Percentiles rank a stretch among this genome's conserved stretches.
Evolutionary conservation across 2,329 filamentous ascomycete genomes (phyloP).

Genomic region (Aspergillus ibericus): DNA sequence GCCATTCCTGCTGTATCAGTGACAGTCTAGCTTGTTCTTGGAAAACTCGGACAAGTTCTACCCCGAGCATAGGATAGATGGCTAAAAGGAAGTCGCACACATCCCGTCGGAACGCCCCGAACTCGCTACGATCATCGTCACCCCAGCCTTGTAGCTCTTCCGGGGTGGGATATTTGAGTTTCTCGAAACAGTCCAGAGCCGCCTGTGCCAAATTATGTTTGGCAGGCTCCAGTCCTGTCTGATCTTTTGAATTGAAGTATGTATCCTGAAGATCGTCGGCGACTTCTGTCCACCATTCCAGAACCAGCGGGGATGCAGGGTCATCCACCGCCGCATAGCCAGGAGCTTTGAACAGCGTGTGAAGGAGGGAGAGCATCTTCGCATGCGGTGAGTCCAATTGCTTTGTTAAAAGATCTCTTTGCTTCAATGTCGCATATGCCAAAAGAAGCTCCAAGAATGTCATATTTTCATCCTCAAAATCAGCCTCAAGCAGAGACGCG

Average conservation of each 20-base stretch:
- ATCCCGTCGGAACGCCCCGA: slow-evolving; percentile 46
- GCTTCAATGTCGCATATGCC: slow-evolving; percentile 35
- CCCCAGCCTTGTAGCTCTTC: slow-evolving; percentile 41
- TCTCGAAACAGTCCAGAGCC: slow-evolving; percentile 44
- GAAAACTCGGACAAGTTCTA: slow-evolving; percentile 44
- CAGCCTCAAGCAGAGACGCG: slow-evolving; percentile 33
- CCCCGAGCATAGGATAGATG: slow-evolving; percentile 45
- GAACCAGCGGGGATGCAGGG: slow-evolving; percentile 34
- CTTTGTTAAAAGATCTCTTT: slow-evolving; percentile 32
- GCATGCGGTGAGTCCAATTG: slow-evolving; percentile 33
- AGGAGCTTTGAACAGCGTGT: slow-evolving; percentile 41
- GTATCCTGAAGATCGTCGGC: slow-evolving; percentile 41
- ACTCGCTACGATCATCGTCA: slow-evolving; percentile 45
- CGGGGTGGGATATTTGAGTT: slow-evolving; percentile 41
- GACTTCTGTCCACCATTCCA: slow-evolving; percentile 46
- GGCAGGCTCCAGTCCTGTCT: slow-evolving; percentile 29
- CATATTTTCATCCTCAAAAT: slow-evolving; percentile 41
- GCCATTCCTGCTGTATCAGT: slow-evolving; percentile 40
- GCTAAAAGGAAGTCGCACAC: slow-evolving; percentile 48
- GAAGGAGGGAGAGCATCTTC: slow-evolving; percentile 37
- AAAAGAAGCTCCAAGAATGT: slow-evolving; percentile 43
- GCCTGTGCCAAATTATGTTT: slow-evolving; percentile 42
- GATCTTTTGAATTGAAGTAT: slow-evolving; percentile 28
- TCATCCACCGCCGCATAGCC: slow-evolving; percentile 45
- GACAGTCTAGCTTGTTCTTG: slow-evolving; percentile 38